Percentiles rank a stretch among this genome's conserved stretches.
These are phyloP conservation scores for Claviceps digitariae DNA, from an alignment of 2,329 filamentous ascomycete genomes.

Conservation along the genomic window DNA sequence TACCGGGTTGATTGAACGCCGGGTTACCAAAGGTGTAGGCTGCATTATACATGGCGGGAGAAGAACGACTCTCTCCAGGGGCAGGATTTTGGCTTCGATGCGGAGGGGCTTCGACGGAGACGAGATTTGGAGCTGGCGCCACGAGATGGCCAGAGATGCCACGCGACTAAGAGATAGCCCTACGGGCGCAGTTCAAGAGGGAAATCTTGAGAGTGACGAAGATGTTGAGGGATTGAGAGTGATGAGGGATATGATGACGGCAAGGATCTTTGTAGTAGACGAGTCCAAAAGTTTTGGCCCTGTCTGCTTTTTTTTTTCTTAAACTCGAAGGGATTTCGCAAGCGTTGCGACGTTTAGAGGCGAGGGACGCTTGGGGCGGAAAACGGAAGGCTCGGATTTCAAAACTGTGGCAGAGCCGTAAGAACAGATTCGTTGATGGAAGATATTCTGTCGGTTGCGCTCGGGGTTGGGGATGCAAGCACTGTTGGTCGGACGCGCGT, in stretches of 20 bases:
- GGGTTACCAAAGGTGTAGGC: constrained; percentile 41
- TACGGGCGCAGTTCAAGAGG: background rate
- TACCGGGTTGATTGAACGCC: constrained; percentile 27
- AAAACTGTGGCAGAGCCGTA: background rate
- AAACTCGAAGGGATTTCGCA: background rate
- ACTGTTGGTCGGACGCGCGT: background rate
- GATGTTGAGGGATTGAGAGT: too few relatives aligned
- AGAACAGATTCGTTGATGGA: background rate
- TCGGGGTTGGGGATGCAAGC: background rate
- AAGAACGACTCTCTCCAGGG: background rate
- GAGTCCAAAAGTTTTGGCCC: background rate
- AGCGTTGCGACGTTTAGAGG: background rate
- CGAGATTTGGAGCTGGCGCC: background rate
- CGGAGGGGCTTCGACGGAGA: background rate
- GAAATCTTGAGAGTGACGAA: background rate
- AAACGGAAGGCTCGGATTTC: background rate
- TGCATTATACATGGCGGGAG: constrained; percentile 36
- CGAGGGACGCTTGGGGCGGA: background rate
- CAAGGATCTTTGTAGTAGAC: background rate
- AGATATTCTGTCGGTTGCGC: background rate
- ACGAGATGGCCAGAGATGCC: background rate
- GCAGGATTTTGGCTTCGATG: background rate
- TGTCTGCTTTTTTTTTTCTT: background rate
- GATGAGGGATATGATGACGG: background rate
- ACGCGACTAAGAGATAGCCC: background rate